Conservation (phyloP, 371 early-diverging fungal species). For the Aphelidium insulamus region DNA sequence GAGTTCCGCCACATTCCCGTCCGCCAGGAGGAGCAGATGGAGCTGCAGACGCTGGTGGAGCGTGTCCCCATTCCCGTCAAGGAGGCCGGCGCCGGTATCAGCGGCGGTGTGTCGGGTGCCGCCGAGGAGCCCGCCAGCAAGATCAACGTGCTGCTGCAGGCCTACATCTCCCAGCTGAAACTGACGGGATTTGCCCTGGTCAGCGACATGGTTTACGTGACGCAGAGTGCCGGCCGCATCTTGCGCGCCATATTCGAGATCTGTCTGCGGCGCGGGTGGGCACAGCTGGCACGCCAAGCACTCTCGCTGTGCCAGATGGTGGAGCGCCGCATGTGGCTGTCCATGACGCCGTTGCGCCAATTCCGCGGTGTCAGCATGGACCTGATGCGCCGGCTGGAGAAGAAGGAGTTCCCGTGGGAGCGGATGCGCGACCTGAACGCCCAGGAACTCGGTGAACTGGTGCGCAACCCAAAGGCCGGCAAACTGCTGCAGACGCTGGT, state of each 20-base stretch:
- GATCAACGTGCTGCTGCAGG: conserved; percentile 82
- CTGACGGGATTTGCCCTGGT: conserved; percentile 85
- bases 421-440: conserved; percentile 72
- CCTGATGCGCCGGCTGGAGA: conserved; percentile 62
- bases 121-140: conserved; percentile 79
- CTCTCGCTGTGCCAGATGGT: conserved; percentile 84
- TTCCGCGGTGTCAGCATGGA: conserved; percentile 60
- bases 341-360: conserved; percentile 85
- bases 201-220: conserved; percentile 87
- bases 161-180: conserved; percentile 74
- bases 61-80: conserved; percentile 85
- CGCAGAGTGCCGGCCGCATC: conserved; percentile 83
- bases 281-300: conserved; percentile 56
- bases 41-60: conserved; percentile 71
- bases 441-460: conserved; percentile 79
- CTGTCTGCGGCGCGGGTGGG: conserved; percentile 83
- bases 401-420: conserved; percentile 83
- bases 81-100: conserved; percentile 53
- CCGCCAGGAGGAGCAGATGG: conserved; percentile 86
- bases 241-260: conserved; percentile 92
- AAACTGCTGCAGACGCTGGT: conserved; percentile 61
- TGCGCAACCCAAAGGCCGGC: conserved; percentile 66
- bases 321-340: conserved; percentile 72
- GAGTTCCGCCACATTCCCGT: conserved; percentile 92
- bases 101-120: too few species aligned